Base-by-base conservation (phyloP, 192 early-diverging fungal species). In the Backusella psychrophila region DNA sequence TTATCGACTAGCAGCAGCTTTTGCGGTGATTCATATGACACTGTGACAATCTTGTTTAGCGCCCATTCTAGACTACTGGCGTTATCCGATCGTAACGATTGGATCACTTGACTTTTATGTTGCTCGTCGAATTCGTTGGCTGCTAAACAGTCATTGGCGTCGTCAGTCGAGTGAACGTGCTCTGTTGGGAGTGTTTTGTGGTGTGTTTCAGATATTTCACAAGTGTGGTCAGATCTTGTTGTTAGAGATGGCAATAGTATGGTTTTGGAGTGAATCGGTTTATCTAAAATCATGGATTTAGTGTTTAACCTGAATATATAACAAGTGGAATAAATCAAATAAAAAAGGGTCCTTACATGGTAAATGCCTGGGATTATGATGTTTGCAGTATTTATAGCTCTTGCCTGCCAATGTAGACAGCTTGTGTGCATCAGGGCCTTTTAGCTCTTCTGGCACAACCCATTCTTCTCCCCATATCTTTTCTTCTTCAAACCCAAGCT, bases 31-130 rank as follows among this genome's bases (percentile, higher is more conserved):
- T 90, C 87, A 65, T 77, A 88, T 36, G 94, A 94, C 4, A 95
- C 77, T 12, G 89, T 88, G 39, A 94, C 82, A 14, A 96, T 86
- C 39, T 88, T 89, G 71, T 88, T 89, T 74, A 96, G 90, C 4
- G 94, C 94, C 93, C 94, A 94, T 79, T 96, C 95, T 17, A 94
- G 78, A 77, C 93, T 92, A 73, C 91, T 94, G 26, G 92, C 88
- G 5, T 93, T 84, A 4, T 79, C 80, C 15, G 93, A 95, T 70
- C 90, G 85, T 17, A 96, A 81, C 3, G 93, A 88, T 12, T 93
- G 84, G 5, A 93, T 77, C n/a, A 96, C 83, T 46, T 92, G 85
- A 77, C 92, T 93, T 42, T 90, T 85, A 73, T 66, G 59, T 21
- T 72, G 38, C 0, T 76, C 44, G 7, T 69, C 36, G 21, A 76